Percentiles rank a stretch among this genome's conserved stretches.
Conservation (phyloP, 768 basidiomycete species). For the Daedalea quercina region DNA sequence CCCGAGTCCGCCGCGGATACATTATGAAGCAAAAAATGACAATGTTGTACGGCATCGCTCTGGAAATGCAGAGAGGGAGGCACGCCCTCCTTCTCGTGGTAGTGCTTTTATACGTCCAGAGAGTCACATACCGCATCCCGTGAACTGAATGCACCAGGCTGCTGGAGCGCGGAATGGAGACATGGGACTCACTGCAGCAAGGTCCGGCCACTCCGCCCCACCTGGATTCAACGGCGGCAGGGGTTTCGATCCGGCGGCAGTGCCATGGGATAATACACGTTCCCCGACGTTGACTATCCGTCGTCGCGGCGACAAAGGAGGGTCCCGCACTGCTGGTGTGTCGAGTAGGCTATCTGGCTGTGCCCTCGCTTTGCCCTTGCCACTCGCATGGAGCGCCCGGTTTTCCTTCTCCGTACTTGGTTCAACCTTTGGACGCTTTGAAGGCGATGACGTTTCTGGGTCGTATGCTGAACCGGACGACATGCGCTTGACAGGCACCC, state of each 20-base stretch:
- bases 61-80: too few relatives aligned
- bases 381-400: slow-evolving; percentile 8
- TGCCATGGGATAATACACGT: not conserved
- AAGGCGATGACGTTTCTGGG: slow-evolving; percentile 7
- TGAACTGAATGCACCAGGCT: too few relatives aligned
- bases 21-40: too few relatives aligned
- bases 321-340: not conserved
- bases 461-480: slow-evolving; percentile 16
- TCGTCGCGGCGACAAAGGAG: not conserved
- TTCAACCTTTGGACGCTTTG: slow-evolving; percentile 27
- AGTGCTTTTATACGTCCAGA: too few relatives aligned
- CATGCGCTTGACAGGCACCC: slow-evolving; percentile 25
- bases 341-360: not conserved
- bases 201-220: not conserved
- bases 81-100: too few relatives aligned
- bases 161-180: too few relatives aligned
- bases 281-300: not conserved
- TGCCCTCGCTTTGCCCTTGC: slow-evolving; percentile 14
- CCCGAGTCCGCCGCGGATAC: too few relatives aligned
- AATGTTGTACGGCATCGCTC: too few relatives aligned
- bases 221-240: not conserved
- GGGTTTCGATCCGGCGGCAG: not conserved
- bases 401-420: slow-evolving; percentile 22
- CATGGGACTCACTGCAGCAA: too few relatives aligned
- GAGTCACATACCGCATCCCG: too few relatives aligned